Base-by-base conservation (phyloP, 2,329 filamentous ascomycete genomes). In the Thyridium curvatum region DNA sequence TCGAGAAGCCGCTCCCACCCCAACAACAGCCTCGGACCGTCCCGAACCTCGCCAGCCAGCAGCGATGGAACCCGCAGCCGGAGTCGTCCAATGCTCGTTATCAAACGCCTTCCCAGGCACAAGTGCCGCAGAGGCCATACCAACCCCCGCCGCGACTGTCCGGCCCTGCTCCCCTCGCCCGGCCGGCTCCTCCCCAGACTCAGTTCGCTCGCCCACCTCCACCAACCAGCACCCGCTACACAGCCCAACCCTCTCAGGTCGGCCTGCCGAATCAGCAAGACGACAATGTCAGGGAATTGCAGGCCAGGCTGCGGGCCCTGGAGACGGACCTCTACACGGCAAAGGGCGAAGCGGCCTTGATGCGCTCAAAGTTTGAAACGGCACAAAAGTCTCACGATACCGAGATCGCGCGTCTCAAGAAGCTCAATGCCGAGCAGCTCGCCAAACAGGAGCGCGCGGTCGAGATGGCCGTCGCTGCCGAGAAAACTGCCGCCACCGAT, bases 261-360 rank as follows among this genome's bases (percentile, higher is more conserved):
- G 54, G 54, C 26, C 62, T 64, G 3, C 65, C 62, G 18, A 52
- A 46, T 41, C 36, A 58, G 29, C 48, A 55, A 5, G 55, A 56
- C 26, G 60, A 68, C 42, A 56, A 71, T 18, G 42, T 72, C 6
- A 56, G 66, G 4, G 61, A 66, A 0, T 59, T 79, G 2, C 72
- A 77, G 47, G 70, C 73, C 21, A 69, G 73, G 30, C 59, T 81
- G 28, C 60, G 62, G 8, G 64, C 68, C 2, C 64, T 82, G 3
- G 69, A 76, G 47, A 62, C 71, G 6, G 75, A 79, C 36, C 68
- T 83, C 13, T 69, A 69, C 39, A 71, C 74, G 3, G 84, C 85
- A 49, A 68, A 76, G 14, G 86, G 86, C 36, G 85, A 90, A 55
- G 79, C 80, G 18, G 73, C 83, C 37, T 88, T 90, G 43, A 70